phyloP scores from a whole-genome alignment of 768 basidiomycete genomes.

The Termitomyces sp. region DNA sequence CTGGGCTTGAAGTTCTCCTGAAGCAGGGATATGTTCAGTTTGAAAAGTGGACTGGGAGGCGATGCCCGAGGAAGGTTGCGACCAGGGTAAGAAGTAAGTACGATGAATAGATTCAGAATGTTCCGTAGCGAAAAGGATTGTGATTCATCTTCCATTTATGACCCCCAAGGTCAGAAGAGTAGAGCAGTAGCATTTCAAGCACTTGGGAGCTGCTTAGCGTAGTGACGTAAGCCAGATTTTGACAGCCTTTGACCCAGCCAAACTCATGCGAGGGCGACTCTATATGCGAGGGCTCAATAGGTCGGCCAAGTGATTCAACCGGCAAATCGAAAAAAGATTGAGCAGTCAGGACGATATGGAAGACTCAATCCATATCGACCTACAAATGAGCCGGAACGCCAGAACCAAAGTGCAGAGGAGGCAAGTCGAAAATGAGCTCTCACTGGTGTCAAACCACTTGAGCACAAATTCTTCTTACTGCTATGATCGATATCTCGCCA shows the following conservation, averaged over 20 bases:
- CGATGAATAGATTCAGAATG: background rate
- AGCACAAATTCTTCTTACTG: constrained; percentile 1
- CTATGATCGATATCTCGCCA: background rate
- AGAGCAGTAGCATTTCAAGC: background rate
- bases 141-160: background rate
- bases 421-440: background rate
- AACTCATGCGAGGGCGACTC: too few species aligned
- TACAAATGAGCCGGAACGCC: constrained; percentile 19
- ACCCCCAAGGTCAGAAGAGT: too few species aligned
- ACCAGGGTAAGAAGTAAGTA: constrained; percentile 46
- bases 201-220: too few species aligned
- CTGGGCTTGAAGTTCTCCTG: constrained; percentile 78
- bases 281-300: too few species aligned
- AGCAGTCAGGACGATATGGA: too few species aligned
- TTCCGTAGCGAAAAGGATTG: too few species aligned
- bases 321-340: too few species aligned
- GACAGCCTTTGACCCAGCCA: too few species aligned
- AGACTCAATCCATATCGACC: constrained; percentile 22
- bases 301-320: too few species aligned
- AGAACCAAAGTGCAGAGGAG: background rate
- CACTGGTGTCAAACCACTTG: background rate
- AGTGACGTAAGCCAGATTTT: too few species aligned
- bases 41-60: constrained; percentile 71
- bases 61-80: constrained; percentile 47
- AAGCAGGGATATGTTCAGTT: constrained; percentile 90